These are phyloP conservation scores for Trametes gibbosa DNA, from an alignment of 768 basidiomycete genomes.

Conservation along the genomic window DNA sequence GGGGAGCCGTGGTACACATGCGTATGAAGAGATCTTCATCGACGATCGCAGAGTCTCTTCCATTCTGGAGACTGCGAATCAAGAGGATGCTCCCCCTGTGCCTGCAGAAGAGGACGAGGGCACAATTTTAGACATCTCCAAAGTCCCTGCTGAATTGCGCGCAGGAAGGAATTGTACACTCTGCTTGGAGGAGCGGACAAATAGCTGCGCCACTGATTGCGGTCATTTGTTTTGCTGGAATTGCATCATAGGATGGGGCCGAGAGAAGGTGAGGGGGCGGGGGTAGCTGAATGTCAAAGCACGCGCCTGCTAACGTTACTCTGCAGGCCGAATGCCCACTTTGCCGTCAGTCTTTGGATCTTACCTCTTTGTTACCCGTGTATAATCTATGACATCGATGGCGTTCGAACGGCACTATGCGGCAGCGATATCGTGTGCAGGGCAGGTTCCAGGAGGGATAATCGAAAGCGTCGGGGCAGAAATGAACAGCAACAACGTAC, in stretches of 20 bases:
- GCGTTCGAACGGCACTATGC: not conserved
- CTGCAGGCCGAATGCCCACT: slow-evolving; percentile 82
- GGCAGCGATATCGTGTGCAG: not conserved
- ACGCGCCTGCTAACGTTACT: not conserved
- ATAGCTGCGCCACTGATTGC: slow-evolving; percentile 82
- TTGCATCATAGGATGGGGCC: slow-evolving; percentile 85
- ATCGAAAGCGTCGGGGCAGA: slow-evolving; percentile 20
- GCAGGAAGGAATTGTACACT: slow-evolving; percentile 74
- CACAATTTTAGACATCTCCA: slow-evolving; percentile 59
- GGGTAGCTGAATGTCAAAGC: not conserved
- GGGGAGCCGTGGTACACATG: slow-evolving; percentile 34
- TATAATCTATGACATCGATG: slow-evolving; percentile 65
- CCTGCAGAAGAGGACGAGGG: slow-evolving; percentile 69
- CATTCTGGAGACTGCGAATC: slow-evolving; percentile 48
- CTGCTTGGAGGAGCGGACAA: slow-evolving; percentile 81
- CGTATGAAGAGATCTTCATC: slow-evolving; percentile 42
- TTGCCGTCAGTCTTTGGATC: slow-evolving; percentile 72
- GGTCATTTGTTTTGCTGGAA: slow-evolving; percentile 90
- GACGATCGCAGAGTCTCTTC: slow-evolving; percentile 61
- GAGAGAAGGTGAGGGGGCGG: slow-evolving; percentile 78
- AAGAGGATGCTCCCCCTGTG: slow-evolving; percentile 51
- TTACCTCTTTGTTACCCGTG: slow-evolving; percentile 71
- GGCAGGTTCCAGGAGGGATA: not conserved
- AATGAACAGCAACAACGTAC: slow-evolving; percentile 24
- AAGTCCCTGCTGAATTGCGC: slow-evolving; percentile 51